Evolutionary conservation across 73 alveolate species (phyloP), one percentile per base, ranked within the genome.

Genomic region (Paramecium bursaria): DNA sequence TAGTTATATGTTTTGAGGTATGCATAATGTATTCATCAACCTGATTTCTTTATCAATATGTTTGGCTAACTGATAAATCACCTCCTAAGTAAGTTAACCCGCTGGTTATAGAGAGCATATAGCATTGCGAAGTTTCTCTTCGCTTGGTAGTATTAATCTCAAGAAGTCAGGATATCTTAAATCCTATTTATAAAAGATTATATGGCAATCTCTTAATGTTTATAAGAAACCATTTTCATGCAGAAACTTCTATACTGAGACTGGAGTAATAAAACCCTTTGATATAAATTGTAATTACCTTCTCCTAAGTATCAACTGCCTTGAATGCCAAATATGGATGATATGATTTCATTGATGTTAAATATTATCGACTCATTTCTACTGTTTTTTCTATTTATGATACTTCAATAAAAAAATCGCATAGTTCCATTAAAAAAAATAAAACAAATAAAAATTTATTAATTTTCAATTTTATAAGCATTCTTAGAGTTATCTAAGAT

Each of bases 391-490:
- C 82, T 1, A 67, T 42, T 67, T 67, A 25, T 0, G 82, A 53
- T 39, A 53, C 33, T 67, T 67, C 82, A 35, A 67, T 39, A 4
- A 67, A 25, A 35, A 67, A 67, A 67, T 67, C 57, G 26, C 49
- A 67, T 57, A 57, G 33, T 27, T 57, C 76, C 76, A 57, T 57
- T 57, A n/a, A 57, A 57, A 29, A 48, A 57, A 30, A 57, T 50
- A 57, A 57, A 57, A 27, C 33, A 57, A 57, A 13, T 13, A 48
- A 48, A 48, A 13, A 48, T n/a, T n/a, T n/a, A n/a, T n/a, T n/a
- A n/a, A n/a, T n/a, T n/a, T n/a, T n/a, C n/a, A n/a, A n/a, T n/a
- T n/a, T n/a, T n/a, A n/a, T n/a, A n/a, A n/a, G n/a, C n/a, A n/a
- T n/a, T n/a, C n/a, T n/a, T n/a, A n/a, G n/a, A n/a, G n/a, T n/a